A percentile compares a stretch with the other conserved stretches of the same genome.
Conservation (phyloP, 2,329 filamentous ascomycete genomes). For the Fusarium sp. region DNA sequence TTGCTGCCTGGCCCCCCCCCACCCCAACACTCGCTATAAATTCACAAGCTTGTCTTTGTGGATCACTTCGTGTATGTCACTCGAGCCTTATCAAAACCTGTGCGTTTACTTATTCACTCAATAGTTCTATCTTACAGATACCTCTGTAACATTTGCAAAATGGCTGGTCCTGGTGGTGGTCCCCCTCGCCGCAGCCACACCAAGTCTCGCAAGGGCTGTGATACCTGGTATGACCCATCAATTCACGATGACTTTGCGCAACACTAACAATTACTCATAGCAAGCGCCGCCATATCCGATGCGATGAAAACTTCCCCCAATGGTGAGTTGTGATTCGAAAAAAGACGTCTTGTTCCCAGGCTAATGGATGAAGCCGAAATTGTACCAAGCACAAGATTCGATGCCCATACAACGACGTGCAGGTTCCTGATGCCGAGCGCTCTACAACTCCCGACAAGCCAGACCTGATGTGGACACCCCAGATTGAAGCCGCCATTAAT, state of each 20-base stretch:
- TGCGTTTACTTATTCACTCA: constrained; percentile 27
- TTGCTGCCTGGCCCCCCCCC: constrained; percentile 18
- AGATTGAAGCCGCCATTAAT: constrained; percentile 82
- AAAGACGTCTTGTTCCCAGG: neutral
- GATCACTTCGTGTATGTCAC: constrained; percentile 43
- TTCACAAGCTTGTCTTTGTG: constrained; percentile 43
- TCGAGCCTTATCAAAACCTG: neutral
- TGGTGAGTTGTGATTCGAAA: constrained; percentile 68
- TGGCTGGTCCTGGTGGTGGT: constrained; percentile 95
- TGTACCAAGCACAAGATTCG: constrained; percentile 99
- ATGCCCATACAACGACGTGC: constrained; percentile 95
- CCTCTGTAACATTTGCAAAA: constrained; percentile 56
- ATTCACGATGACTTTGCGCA: neutral
- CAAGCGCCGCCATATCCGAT: constrained; percentile 96
- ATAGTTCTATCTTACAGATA: constrained; percentile 41
- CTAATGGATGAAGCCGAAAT: constrained; percentile 74
- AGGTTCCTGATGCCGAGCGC: constrained; percentile 68
- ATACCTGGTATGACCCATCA: constrained; percentile 72
- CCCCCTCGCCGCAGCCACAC: constrained; percentile 91
- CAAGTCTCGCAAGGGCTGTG: constrained; percentile 98
- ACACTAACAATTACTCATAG: constrained; percentile 42
- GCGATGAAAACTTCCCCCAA: constrained; percentile 97
- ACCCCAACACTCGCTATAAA: constrained; percentile 51
- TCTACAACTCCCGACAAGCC: constrained; percentile 68
- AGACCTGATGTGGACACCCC: constrained; percentile 83